phyloP scores from a whole-genome alignment of 352 stramenopile species.

The Globisporangium perplexum region DNA sequence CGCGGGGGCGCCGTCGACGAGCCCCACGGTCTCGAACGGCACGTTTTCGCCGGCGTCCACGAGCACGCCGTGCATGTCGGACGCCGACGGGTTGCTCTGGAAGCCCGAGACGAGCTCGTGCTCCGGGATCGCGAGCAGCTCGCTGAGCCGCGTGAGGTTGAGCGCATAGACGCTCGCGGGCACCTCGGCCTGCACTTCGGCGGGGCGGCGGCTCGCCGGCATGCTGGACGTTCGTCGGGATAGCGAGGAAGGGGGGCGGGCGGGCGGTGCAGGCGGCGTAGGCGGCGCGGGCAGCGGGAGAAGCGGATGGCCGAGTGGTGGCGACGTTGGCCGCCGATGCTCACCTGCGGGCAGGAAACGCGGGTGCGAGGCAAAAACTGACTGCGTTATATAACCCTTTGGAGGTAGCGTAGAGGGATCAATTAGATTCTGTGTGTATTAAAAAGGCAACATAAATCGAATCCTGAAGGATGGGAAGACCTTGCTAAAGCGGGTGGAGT shows the following conservation, averaged over 20 bases:
- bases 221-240: too few relatives aligned
- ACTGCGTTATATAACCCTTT: too few relatives aligned
- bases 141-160: constrained; percentile 62
- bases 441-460: too few relatives aligned
- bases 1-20: constrained; percentile 4
- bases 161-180: constrained; percentile 74
- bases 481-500: too few relatives aligned
- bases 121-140: constrained; percentile 56
- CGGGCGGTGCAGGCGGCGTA: constrained; percentile 13
- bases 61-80: constrained; percentile 80
- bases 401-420: too few relatives aligned
- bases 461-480: too few relatives aligned
- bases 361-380: too few relatives aligned
- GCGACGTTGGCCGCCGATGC: too few relatives aligned
- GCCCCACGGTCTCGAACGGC: constrained; percentile 66
- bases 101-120: constrained; percentile 62
- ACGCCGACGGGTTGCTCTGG: constrained; percentile 55
- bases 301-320: too few relatives aligned
- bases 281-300: too few relatives aligned
- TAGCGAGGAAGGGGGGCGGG: neutral
- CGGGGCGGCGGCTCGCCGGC: neutral
- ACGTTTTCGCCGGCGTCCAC: constrained; percentile 74
- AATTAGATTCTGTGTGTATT: too few relatives aligned
- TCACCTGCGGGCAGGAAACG: neutral
- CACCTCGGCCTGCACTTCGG: constrained; percentile 30